Percentiles rank a stretch among this genome's conserved stretches.
Evolutionary conservation across 148 eudicot genomes (phyloP).

Genomic region (Dianthus caryophyllus): DNA sequence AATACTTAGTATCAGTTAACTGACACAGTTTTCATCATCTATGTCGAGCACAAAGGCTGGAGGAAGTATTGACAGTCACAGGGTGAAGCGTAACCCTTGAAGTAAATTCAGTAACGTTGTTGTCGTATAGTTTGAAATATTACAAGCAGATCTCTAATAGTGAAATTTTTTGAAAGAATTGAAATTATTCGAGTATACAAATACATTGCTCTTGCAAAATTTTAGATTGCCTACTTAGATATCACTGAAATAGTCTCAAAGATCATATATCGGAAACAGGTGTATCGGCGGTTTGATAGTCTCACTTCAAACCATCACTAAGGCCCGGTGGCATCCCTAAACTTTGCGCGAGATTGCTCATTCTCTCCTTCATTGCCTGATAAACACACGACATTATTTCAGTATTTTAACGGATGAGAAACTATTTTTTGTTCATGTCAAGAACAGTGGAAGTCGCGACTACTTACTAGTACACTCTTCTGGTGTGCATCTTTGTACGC

Average conservation of each 20-base stretch:
- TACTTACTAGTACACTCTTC: conserved; percentile 74
- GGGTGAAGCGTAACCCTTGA: too few species aligned
- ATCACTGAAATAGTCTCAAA: conserved; percentile 6
- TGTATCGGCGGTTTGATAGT: background rate
- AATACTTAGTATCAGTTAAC: background rate
- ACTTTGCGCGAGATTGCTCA: conserved; percentile 81
- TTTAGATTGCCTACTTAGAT: conserved; percentile 1
- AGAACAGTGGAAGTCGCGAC: background rate
- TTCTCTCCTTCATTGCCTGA: conserved; percentile 87
- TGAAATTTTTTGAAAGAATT: conserved; percentile 8
- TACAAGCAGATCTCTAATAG: conserved; percentile 4
- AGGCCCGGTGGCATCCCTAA: conserved; percentile 86
- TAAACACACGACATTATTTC: background rate
- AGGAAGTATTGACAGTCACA: background rate
- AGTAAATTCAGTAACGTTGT: background rate
- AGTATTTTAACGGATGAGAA: background rate
- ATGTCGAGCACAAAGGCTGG: too few species aligned
- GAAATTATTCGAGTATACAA: conserved; percentile 19
- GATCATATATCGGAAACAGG: background rate
- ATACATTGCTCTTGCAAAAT: conserved; percentile 19
- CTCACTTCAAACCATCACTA: conserved; percentile 49
- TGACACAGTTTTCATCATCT: background rate
- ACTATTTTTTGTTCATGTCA: background rate
- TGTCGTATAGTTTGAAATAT: background rate
- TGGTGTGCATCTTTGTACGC: conserved; percentile 98